These are phyloP conservation scores for Ophiostoma pallidulum DNA, from an alignment of 2,329 filamentous ascomycete genomes.

Conservation along the genomic window DNA sequence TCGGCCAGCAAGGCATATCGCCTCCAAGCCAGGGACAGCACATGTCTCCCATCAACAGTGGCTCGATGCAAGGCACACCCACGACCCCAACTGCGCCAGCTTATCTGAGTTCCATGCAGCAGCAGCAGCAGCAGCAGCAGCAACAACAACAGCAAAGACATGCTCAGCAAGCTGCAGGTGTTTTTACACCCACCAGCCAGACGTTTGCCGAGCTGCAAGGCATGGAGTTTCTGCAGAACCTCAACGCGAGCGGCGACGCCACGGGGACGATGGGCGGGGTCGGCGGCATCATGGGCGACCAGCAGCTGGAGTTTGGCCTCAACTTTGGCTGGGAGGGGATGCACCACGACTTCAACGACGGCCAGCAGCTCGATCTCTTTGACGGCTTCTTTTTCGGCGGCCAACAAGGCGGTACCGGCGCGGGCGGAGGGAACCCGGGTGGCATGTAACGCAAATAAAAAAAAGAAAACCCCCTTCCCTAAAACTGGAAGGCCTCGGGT, in stretches of 20 bases:
- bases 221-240: constrained; percentile 44
- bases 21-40: background rate
- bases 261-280: constrained; percentile 11
- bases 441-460: background rate
- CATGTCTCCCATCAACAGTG: constrained; percentile 7
- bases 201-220: constrained; percentile 41
- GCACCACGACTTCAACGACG: constrained; percentile 53
- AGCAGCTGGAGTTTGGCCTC: constrained; percentile 54
- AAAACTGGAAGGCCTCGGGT: background rate
- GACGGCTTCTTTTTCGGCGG: constrained; percentile 65
- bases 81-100: constrained; percentile 6
- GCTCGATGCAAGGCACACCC: constrained; percentile 11
- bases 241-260: constrained; percentile 23
- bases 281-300: constrained; percentile 24
- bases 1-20: constrained; percentile 2
- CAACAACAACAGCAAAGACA: constrained; percentile 20
- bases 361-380: constrained; percentile 56
- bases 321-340: constrained; percentile 56
- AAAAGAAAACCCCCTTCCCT: background rate
- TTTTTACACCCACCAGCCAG: constrained; percentile 19
- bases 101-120: constrained; percentile 9
- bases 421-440: constrained; percentile 7
- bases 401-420: constrained; percentile 31
- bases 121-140: constrained; percentile 27
- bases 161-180: constrained; percentile 6